Evolutionary conservation across 2,329 filamentous ascomycete species (phyloP), one percentile per base, ranked within the genome.

Genomic region (Fusarium sublunatum): DNA sequence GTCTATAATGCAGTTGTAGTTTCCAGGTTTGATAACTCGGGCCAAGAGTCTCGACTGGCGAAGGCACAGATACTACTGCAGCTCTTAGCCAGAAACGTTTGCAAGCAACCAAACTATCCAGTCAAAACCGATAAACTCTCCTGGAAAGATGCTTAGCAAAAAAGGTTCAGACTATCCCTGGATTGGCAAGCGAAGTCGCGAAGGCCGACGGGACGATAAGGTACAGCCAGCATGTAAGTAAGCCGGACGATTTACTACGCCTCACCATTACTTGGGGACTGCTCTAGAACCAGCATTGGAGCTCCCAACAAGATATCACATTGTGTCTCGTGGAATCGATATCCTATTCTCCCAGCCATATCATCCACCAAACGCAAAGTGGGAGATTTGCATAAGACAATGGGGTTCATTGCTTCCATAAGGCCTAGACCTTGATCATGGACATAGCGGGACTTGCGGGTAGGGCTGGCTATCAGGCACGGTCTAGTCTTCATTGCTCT

Each of bases 171-270:
- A n/a, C 42, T 61, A 60, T 29, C 49, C 57, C 26, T 32, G 55
- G 47, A 32, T 10, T 25, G 42, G 22, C 42, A 60, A 53, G 56
- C 56, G 39, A 35, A 22, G 34, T 61, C 57, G 55, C 48, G 36
- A 53, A 54, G 42, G 51, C 48, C 48, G 48, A 60, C 32, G 12
- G 34, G 10, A 6, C 13, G 31, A 34, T 34, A 34, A n/a, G 13
- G 31, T 19, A 19, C 19, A 3, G 19, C 2, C 19, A 19, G 19
- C 19, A 19, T 19, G 19, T 19, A 19, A 34, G 31, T 32, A n/a
- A 34, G n/a, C 31, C 31, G 13, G 31, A 34, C 12, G n/a, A n/a
- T 34, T 34, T n/a, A 12, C 31, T 34, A 34, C 13, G 31, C 12
- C 10, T 7, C n/a, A 12, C 9, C n/a, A n/a, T 34, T 5, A 28